These are phyloP conservation scores for Microsporum audouinii DNA, from an alignment of 2,329 filamentous ascomycete genomes.

Conservation along the genomic window DNA sequence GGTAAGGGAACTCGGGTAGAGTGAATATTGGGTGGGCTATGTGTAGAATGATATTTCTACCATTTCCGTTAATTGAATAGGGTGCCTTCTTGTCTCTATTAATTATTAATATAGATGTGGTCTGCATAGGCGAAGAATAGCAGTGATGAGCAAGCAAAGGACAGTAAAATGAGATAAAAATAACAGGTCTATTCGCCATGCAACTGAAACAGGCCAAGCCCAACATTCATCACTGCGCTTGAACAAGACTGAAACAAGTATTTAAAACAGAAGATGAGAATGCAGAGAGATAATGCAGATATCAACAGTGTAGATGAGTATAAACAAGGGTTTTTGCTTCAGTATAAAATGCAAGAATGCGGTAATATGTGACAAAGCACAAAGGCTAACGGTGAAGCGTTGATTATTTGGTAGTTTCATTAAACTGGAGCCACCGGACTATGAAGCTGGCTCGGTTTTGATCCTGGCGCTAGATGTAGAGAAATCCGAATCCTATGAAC, in stretches of 20 bases:
- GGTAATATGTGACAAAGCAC: not conserved
- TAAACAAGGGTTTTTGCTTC: not conserved
- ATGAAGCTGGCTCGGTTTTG: conserved; percentile 29
- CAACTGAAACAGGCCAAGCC: not conserved
- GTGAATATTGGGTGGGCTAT: too few relatives aligned
- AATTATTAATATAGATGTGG: not conserved
- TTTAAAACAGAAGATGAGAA: not conserved
- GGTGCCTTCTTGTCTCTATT: not conserved
- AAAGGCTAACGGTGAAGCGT: not conserved
- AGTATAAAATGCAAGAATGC: not conserved
- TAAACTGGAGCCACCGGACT: conserved; percentile 1
- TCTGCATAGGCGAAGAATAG: not conserved
- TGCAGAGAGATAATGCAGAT: not conserved
- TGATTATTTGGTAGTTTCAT: too few relatives aligned
- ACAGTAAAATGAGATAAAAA: not conserved
- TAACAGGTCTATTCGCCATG: conserved; percentile 1
- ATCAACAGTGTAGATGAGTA: not conserved
- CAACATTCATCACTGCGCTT: not conserved
- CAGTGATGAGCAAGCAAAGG: not conserved
- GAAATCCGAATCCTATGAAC: conserved; percentile 24
- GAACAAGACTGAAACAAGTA: not conserved
- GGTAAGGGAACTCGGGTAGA: too few relatives aligned
- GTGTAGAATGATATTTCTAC: too few relatives aligned
- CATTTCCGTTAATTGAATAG: too few relatives aligned
- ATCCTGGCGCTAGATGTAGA: conserved; percentile 29